Evolutionary conservation across 2,329 filamentous ascomycete species (phyloP).

Genomic region (Epichloe typhina): DNA sequence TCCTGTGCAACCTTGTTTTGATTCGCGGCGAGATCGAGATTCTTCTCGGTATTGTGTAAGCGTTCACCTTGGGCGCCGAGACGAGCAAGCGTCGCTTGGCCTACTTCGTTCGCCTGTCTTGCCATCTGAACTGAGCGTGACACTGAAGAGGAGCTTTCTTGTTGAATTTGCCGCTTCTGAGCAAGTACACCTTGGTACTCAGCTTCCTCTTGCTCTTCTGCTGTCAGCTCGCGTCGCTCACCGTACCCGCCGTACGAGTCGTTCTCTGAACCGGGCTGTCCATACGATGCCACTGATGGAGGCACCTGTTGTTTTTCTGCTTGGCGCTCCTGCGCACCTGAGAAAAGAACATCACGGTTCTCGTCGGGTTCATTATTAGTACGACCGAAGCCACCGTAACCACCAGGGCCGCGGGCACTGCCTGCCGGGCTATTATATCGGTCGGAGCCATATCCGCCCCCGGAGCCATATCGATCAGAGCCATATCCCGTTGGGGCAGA

Average conservation of each 20-base stretch:
- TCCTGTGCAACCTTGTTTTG: slow-evolving; percentile 67
- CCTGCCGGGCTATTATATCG: slow-evolving; percentile 24
- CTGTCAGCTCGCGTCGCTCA: slow-evolving; percentile 65
- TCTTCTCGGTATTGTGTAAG: slow-evolving; percentile 69
- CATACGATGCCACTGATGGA: slow-evolving; percentile 11
- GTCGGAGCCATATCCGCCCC: slow-evolving; percentile 38
- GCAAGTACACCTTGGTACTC: slow-evolving; percentile 50
- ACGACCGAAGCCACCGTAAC: slow-evolving; percentile 47
- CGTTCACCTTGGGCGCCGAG: slow-evolving; percentile 69
- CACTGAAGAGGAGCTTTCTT: slow-evolving; percentile 45
- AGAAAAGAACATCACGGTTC: slow-evolving; percentile 51
- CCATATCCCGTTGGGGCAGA: slow-evolving; percentile 33
- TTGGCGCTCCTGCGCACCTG: slow-evolving; percentile 37
- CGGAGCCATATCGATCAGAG: slow-evolving; percentile 37
- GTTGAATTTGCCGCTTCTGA: slow-evolving; percentile 54
- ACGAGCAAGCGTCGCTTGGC: slow-evolving; percentile 56
- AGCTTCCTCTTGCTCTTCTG: slow-evolving; percentile 61
- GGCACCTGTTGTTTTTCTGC: slow-evolving; percentile 24
- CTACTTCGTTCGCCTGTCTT: slow-evolving; percentile 38
- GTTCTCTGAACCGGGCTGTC: slow-evolving; percentile 13
- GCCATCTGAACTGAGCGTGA: slow-evolving; percentile 28
- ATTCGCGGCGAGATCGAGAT: slow-evolving; percentile 66
- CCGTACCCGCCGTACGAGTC: slow-evolving; percentile 41
- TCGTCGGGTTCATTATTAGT: slow-evolving; percentile 31
- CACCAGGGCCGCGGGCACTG: slow-evolving; percentile 35